phyloP scores from a whole-genome alignment of 257 asterid genomes.

The Coffea canephora region DNA sequence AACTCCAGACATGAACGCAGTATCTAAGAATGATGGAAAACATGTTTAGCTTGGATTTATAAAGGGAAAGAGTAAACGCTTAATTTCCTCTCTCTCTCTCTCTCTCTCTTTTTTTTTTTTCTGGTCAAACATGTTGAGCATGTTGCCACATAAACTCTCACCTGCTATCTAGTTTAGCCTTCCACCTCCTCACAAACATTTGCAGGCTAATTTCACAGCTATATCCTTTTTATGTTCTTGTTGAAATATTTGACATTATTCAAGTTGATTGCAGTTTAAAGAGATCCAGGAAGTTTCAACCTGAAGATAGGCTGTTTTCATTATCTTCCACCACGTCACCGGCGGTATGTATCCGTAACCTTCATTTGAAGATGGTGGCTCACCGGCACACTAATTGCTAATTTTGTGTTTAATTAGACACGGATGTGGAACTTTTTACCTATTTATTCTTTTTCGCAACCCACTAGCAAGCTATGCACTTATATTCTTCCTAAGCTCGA shows the following conservation, averaged over 20 bases:
- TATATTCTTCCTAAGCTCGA: too few species aligned
- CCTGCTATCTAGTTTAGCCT: neutral
- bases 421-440: neutral
- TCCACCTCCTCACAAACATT: neutral
- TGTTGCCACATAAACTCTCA: neutral
- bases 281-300: conserved; percentile 93
- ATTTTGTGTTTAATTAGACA: neutral
- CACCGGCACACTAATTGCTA: neutral
- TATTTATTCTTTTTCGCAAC: neutral
- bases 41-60: neutral
- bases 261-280: conserved; percentile 60
- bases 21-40: neutral
- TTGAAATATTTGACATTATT: neutral
- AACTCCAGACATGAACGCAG: neutral
- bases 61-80: neutral
- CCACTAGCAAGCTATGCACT: neutral
- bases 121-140: neutral
- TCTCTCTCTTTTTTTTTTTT: too few species aligned
- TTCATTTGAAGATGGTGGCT: neutral
- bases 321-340: conserved; percentile 92
- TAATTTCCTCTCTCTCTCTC: neutral
- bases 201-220: neutral
- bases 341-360: conserved; percentile 58
- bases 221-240: neutral
- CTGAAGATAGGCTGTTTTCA: conserved; percentile 96